Conservation (phyloP, 2,329 filamentous ascomycete genomes). For the Penicillium nordicum region DNA sequence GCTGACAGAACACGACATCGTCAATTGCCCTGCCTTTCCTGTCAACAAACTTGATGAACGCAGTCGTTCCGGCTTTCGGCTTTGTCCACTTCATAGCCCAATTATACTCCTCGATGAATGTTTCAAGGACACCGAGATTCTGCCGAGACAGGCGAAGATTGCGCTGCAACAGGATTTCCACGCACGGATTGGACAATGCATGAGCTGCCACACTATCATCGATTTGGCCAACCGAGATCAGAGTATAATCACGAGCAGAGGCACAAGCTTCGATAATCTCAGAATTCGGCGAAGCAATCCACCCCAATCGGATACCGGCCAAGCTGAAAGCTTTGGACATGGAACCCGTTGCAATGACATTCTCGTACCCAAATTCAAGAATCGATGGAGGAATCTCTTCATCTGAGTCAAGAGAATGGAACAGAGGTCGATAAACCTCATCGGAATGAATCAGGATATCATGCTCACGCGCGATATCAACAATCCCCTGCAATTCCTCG, state of each 20-base stretch:
- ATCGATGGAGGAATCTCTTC: constrained; percentile 59
- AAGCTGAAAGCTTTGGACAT: constrained; percentile 78
- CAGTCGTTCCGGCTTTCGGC: constrained; percentile 72
- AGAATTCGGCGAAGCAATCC: constrained; percentile 64
- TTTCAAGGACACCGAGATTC: constrained; percentile 60
- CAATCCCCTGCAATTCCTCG: constrained; percentile 56
- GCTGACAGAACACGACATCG: constrained; percentile 65
- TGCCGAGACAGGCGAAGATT: constrained; percentile 62
- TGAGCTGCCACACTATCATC: constrained; percentile 71
- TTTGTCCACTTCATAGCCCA: constrained; percentile 62
- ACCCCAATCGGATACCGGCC: constrained; percentile 72
- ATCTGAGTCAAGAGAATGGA: constrained; percentile 57
- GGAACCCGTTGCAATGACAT: constrained; percentile 67
- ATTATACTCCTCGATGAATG: constrained; percentile 59
- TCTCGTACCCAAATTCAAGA: constrained; percentile 65
- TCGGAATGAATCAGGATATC: constrained; percentile 68
- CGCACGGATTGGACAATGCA: constrained; percentile 60
- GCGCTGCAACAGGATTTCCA: constrained; percentile 55
- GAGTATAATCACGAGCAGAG: constrained; percentile 69
- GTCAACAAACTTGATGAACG: constrained; percentile 64
- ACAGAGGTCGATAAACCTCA: constrained; percentile 78
- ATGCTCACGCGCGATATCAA: constrained; percentile 59
- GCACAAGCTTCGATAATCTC: constrained; percentile 60
- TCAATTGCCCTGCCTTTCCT: constrained; percentile 60
- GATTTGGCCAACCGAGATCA: constrained; percentile 71